Conservation (phyloP, 306 rosid species). For the Quercus wislizeni region DNA sequence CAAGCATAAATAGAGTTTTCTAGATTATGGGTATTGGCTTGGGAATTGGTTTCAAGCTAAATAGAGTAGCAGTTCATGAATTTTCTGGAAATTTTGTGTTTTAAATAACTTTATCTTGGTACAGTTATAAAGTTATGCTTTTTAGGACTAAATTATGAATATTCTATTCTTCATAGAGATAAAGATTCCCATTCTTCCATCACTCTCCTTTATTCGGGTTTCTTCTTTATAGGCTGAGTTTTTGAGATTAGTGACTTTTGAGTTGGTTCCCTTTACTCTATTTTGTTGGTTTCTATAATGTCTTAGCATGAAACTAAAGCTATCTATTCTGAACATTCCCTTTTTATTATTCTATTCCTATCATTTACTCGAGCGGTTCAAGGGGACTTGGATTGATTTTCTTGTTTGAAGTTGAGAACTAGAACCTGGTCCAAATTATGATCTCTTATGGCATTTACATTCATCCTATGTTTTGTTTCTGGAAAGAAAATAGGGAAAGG, state of each 20-base stretch:
- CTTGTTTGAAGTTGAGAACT: not conserved
- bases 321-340: not conserved
- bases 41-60: too few relatives aligned
- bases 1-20: not conserved
- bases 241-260: not conserved
- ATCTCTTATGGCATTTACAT: not conserved
- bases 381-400: not conserved
- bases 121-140: not conserved
- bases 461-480: not conserved
- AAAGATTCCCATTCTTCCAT: too few relatives aligned
- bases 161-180: not conserved
- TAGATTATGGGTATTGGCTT: not conserved
- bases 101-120: not conserved
- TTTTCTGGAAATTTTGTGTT: not conserved
- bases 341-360: constrained; percentile 3
- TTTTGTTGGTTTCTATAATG: not conserved
- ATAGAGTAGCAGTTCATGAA: not conserved
- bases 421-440: not conserved
- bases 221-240: not conserved
- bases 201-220: not conserved
- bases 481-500: not conserved
- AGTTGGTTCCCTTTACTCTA: not conserved
- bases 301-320: not conserved
- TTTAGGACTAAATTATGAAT: not conserved
- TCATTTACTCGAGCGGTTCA: not conserved